phyloP scores from a whole-genome alignment of 495 filamentous ascomycete genomes.

The Emericellopsis terricola region DNA sequence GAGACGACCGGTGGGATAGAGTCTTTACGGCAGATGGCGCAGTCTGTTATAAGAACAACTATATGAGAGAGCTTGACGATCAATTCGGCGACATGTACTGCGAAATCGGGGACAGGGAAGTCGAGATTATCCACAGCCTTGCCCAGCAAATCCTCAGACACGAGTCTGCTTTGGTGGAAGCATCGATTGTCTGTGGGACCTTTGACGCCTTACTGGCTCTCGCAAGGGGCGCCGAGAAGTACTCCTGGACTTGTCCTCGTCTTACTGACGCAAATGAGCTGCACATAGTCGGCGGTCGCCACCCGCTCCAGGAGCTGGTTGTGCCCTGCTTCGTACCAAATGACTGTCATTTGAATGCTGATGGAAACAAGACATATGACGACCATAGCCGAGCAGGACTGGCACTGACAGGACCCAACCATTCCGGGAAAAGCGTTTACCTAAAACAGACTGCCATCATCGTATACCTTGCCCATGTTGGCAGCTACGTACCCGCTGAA shows the following conservation, averaged over 20 bases:
- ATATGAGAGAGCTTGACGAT: slow-evolving; percentile 71
- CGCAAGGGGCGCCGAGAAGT: slow-evolving; percentile 56
- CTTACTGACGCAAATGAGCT: slow-evolving; percentile 60
- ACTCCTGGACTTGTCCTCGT: slow-evolving; percentile 50
- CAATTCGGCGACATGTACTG: slow-evolving; percentile 74
- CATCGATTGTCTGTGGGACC: slow-evolving; percentile 68
- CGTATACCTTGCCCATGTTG: slow-evolving; percentile 83
- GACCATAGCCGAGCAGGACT: slow-evolving; percentile 45
- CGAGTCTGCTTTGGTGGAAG: slow-evolving; percentile 43
- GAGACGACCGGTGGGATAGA: slow-evolving; percentile 49
- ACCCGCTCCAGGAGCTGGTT: slow-evolving; percentile 76
- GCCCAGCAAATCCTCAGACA: slow-evolving; percentile 53
- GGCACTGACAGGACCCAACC: slow-evolving; percentile 83
- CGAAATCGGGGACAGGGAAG: slow-evolving; percentile 74
- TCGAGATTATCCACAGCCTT: slow-evolving; percentile 71
- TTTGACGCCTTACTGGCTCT: slow-evolving; percentile 79
- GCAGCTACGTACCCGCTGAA: slow-evolving; percentile 76
- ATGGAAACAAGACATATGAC: slow-evolving; percentile 5
- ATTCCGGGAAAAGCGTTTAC: slow-evolving; percentile 91
- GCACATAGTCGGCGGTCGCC: slow-evolving; percentile 64
- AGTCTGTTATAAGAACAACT: slow-evolving; percentile 74
- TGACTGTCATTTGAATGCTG: slow-evolving; percentile 42
- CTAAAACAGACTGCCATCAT: slow-evolving; percentile 93
- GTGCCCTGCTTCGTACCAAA: slow-evolving; percentile 81
- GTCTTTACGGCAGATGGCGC: slow-evolving; percentile 56